Evolutionary conservation across 1,284 basidiomycete genomes (phyloP), one percentile per base, ranked within the genome.

Genomic region (Cutaneotrichosporon cutaneum): DNA sequence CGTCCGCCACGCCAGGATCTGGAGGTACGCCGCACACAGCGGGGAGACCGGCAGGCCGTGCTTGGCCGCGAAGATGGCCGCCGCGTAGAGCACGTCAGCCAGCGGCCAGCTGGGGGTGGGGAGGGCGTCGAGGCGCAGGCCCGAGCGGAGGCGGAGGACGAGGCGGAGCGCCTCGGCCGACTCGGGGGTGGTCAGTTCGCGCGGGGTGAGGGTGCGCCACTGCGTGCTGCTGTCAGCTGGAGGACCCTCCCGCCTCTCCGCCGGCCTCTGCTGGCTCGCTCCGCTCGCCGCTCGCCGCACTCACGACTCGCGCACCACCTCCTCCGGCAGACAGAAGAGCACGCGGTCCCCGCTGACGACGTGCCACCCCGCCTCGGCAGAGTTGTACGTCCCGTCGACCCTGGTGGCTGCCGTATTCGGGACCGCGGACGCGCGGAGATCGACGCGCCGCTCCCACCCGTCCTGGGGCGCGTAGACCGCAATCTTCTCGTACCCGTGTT

Each of bases 301-400:
- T 51, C 27, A 51, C 50, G 26, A 30, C 27, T 51, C 50, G 27
- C 50, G 27, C 27, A 51, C 50, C 18, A 51, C 26, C 27, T 32
- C 27, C 16, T 51, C 50, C 14, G 13, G 16, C 6, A 51, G 14
- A n/a, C 50, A 51, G 30, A 51, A 51, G 21, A 51, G 30, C 18
- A 51, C 50, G 8, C 50, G 18, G 18, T 51, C 50, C 9, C 14
- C 50, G 4, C 24, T 51, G 27, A 51, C 50, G 50, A 51, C 16
- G 18, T 51, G 50, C 26, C 50, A 51, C 9, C 30, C 16, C 18
- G 50, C 50, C 16, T 18, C 27, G 16, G 27, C 26, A 14, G 27
- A 18, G 30, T 51, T 51, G 14, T 14, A 51, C 7, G 26, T 27
- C 4, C 26, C 13, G n/a, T 51, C 27, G 18, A 51, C 50, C 30